Conservation (phyloP, 2,329 filamentous ascomycete genomes). For the Elsinoe perseae region DNA sequence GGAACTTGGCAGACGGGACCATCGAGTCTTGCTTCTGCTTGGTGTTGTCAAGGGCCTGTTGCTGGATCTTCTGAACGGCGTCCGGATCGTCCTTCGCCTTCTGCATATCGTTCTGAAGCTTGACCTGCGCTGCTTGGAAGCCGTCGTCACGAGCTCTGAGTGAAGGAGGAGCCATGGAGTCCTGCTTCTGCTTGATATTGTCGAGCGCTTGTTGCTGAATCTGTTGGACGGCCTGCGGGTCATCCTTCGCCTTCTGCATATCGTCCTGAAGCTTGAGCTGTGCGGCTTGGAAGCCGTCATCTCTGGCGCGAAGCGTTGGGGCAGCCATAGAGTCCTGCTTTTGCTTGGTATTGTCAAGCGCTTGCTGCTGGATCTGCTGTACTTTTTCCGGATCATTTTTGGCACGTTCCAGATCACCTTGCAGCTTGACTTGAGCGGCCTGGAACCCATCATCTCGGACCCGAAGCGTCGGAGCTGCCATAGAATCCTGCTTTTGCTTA, state of each 20-base stretch:
- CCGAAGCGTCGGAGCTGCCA: neutral
- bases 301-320: neutral
- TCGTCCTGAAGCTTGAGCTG: neutral
- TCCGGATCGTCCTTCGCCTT: neutral
- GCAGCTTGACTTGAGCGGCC: neutral
- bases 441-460: neutral
- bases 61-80: neutral
- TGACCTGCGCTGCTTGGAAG: neutral
- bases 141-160: neutral
- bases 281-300: neutral
- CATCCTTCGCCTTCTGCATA: neutral
- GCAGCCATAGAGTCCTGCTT: neutral
- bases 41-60: neutral
- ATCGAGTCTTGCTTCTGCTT: neutral
- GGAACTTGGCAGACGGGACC: neutral
- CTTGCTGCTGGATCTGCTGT: neutral
- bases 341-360: neutral
- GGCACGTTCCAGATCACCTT: neutral
- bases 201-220: neutral
- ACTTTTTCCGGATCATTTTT: neutral
- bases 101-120: neutral
- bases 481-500: neutral
- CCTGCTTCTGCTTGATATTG: neutral
- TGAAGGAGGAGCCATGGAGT: neutral
- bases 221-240: neutral